Conservation (phyloP, 2,329 filamentous ascomycete genomes). For the Trichoderma koningii region DNA sequence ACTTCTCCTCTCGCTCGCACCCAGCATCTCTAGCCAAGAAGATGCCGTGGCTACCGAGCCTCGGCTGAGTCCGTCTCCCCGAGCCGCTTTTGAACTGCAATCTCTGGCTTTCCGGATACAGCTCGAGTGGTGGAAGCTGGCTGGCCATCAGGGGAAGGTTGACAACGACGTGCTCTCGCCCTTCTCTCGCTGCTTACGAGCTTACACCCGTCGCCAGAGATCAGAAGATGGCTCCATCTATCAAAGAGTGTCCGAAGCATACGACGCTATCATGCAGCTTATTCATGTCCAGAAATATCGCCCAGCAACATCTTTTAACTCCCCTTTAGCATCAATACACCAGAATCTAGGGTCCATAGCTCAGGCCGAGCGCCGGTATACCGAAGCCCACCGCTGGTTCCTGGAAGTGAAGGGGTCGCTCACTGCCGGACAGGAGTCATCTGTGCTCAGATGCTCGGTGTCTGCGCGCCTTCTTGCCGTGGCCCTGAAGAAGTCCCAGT, state of each 20-base stretch:
- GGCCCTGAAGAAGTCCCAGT: constrained; percentile 49
- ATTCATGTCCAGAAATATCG: constrained; percentile 42
- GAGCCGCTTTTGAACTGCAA: constrained; percentile 63
- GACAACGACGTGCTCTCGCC: constrained; percentile 68
- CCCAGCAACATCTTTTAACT: constrained; percentile 43
- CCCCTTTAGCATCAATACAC: constrained; percentile 52
- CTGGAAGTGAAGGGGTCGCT: constrained; percentile 47
- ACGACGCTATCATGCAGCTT: constrained; percentile 38
- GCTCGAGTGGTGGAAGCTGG: constrained; percentile 66
- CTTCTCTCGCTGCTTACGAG: constrained; percentile 62
- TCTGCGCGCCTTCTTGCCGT: constrained; percentile 59
- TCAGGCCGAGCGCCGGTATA: constrained; percentile 48
- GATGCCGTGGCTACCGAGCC: constrained; percentile 59
- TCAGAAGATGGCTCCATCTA: constrained; percentile 44
- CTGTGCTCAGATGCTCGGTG: constrained; percentile 54
- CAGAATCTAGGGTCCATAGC: constrained; percentile 55
- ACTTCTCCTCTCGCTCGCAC: constrained; percentile 64
- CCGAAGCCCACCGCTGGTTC: constrained; percentile 60
- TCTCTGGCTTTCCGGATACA: constrained; percentile 62
- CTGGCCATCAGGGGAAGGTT: constrained; percentile 59
- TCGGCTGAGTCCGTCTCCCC: constrained; percentile 58
- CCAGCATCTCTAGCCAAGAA: constrained; percentile 65
- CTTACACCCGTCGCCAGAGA: constrained; percentile 58
- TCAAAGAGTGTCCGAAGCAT: constrained; percentile 39
- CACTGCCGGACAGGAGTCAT: constrained; percentile 46